A percentile compares a stretch with the other conserved stretches of the same genome.
These are phyloP conservation scores for Aspergillus udagawae DNA, from an alignment of 2,329 filamentous ascomycete genomes.

Conservation along the genomic window DNA sequence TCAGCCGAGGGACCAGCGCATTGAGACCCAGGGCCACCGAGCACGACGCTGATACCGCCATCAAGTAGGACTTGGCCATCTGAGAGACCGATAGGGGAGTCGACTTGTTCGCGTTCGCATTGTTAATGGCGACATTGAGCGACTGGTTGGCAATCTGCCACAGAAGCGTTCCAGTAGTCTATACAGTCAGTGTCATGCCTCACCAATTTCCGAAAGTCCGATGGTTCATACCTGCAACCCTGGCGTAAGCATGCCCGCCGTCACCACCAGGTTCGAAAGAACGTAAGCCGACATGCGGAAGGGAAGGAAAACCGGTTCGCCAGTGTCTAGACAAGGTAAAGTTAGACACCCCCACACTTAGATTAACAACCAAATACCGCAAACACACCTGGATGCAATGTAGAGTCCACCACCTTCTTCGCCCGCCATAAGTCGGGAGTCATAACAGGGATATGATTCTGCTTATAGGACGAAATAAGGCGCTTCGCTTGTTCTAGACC, in stretches of 20 bases:
- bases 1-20: slow-evolving; percentile 79
- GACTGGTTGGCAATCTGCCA: slow-evolving; percentile 98
- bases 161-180: slow-evolving; percentile 78
- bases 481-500: slow-evolving; percentile 83
- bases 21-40: slow-evolving; percentile 91
- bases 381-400: slow-evolving; percentile 79
- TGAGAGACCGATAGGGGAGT: slow-evolving; percentile 77
- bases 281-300: slow-evolving; percentile 98
- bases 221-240: slow-evolving; percentile 62
- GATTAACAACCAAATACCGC: background rate
- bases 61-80: slow-evolving; percentile 82
- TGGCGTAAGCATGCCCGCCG: slow-evolving; percentile 93
- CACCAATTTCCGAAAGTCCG: background rate
- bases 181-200: background rate
- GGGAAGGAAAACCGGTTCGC: slow-evolving; percentile 83
- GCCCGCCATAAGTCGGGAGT: slow-evolving; percentile 88
- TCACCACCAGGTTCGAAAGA: slow-evolving; percentile 88
- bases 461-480: slow-evolving; percentile 80
- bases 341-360: background rate
- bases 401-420: slow-evolving; percentile 97
- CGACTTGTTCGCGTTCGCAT: slow-evolving; percentile 96
- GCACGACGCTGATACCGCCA: slow-evolving; percentile 90
- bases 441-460: slow-evolving; percentile 73
- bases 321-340: slow-evolving; percentile 65
- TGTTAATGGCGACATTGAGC: slow-evolving; percentile 97